phyloP scores from a whole-genome alignment of 2,329 filamentous ascomycete species.

The Pyrenophora tritici-repentis region DNA sequence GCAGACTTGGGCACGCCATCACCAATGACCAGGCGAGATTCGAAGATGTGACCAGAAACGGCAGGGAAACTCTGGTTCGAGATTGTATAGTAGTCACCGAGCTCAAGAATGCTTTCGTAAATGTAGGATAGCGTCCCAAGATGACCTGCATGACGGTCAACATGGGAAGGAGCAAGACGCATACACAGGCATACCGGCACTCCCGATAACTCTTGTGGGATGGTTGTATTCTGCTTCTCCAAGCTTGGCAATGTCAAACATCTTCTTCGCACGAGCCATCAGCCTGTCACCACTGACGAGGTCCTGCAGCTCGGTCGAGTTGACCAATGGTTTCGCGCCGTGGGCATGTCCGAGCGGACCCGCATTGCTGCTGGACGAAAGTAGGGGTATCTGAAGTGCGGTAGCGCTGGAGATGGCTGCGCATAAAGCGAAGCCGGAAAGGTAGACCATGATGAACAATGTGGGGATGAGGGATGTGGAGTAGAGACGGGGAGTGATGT shows the following conservation, averaged over 20 bases:
- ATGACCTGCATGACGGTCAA: slow-evolving; percentile 34
- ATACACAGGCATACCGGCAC: slow-evolving; percentile 35
- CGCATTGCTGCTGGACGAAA: slow-evolving; percentile 31
- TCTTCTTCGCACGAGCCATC: slow-evolving; percentile 39
- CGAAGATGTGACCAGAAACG: slow-evolving; percentile 43
- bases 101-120: slow-evolving; percentile 44
- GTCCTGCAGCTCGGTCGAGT: slow-evolving; percentile 43
- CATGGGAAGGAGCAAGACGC: slow-evolving; percentile 12
- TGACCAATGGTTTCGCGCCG: slow-evolving; percentile 39
- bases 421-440: slow-evolving; percentile 34
- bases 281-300: slow-evolving; percentile 44
- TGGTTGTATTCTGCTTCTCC: slow-evolving; percentile 50
- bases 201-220: slow-evolving; percentile 49
- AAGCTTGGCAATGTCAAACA: slow-evolving; percentile 51
- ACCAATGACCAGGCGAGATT: slow-evolving; percentile 45
- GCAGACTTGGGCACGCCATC: slow-evolving; percentile 42
- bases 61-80: slow-evolving; percentile 46
- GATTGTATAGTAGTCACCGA: slow-evolving; percentile 49
- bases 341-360: slow-evolving; percentile 24
- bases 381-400: slow-evolving; percentile 39
- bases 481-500: slow-evolving; percentile 12
- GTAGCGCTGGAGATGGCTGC: slow-evolving; percentile 33
- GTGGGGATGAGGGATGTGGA: slow-evolving; percentile 4
- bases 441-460: slow-evolving; percentile 33
- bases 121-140: slow-evolving; percentile 46